Percentiles rank a stretch among this genome's conserved stretches.
Evolutionary conservation across 2,329 filamentous ascomycete genomes (phyloP).

Genomic region (Byssochlamys sp.): DNA sequence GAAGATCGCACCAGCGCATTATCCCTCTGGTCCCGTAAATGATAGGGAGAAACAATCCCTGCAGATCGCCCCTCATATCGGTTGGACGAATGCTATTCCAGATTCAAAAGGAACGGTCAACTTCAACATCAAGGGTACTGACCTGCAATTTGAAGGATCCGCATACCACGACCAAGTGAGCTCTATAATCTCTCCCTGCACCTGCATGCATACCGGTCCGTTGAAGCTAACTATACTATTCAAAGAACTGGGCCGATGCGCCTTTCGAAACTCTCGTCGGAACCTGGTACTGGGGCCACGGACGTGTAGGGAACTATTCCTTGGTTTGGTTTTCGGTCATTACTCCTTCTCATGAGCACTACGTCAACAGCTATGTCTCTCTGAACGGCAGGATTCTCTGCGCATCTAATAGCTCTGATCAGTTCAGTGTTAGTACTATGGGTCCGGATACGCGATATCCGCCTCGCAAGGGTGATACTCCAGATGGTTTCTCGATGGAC

Average conservation of each 20-base stretch:
- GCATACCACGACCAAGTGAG: constrained; percentile 40
- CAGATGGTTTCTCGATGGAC: constrained; percentile 9
- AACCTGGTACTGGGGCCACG: constrained; percentile 41
- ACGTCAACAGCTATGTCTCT: constrained; percentile 22
- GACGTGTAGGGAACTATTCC: constrained; percentile 32
- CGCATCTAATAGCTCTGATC: constrained; percentile 1
- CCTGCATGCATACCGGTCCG: neutral
- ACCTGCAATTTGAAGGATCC: constrained; percentile 25
- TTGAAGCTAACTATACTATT: neutral
- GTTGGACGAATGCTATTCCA: constrained; percentile 31
- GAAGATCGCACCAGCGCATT: constrained; percentile 14
- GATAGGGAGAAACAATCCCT: constrained; percentile 9
- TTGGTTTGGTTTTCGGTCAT: constrained; percentile 37
- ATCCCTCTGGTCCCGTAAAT: constrained; percentile 14
- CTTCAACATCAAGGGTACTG: constrained; percentile 19
- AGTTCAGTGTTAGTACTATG: constrained; percentile 8
- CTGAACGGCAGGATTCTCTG: constrained; percentile 23
- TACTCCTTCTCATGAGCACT: constrained; percentile 9
- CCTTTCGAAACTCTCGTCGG: constrained; percentile 24
- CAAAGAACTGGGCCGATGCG: constrained; percentile 35
- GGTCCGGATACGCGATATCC: constrained; percentile 10
- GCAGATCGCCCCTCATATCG: constrained; percentile 24
- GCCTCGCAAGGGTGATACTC: constrained; percentile 9
- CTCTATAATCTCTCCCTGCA: neutral
- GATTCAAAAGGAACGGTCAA: constrained; percentile 24